phyloP scores from a whole-genome alignment of 2,329 filamentous ascomycete species.

The Monosporascus cannonballus region DNA sequence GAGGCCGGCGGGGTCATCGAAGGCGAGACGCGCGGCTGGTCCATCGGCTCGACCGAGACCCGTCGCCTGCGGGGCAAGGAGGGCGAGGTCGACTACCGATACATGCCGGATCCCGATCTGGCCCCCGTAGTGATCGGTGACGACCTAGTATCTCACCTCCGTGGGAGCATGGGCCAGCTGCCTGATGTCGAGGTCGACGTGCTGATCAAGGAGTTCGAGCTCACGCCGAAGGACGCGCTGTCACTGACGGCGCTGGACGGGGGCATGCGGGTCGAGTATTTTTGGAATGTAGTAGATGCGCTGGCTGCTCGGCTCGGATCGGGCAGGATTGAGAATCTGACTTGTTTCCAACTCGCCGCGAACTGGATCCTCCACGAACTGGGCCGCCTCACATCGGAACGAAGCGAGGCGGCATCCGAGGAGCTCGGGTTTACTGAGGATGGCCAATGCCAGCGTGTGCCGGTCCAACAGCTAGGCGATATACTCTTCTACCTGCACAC shows the following conservation, averaged over 20 bases:
- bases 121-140: conserved; percentile 68
- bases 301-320: conserved; percentile 23
- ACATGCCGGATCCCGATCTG: conserved; percentile 96
- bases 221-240: conserved; percentile 77
- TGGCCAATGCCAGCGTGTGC: conserved; percentile 42
- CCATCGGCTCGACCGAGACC: conserved; percentile 76
- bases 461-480: conserved; percentile 41
- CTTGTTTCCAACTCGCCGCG: conserved; percentile 41
- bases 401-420: conserved; percentile 25
- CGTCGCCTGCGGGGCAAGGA: conserved; percentile 83
- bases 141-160: conserved; percentile 62
- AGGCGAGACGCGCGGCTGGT: conserved; percentile 92
- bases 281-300: conserved; percentile 57
- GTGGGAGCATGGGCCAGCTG: conserved; percentile 56
- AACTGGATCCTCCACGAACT: conserved; percentile 74
- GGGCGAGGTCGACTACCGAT: conserved; percentile 94
- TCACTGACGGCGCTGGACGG: conserved; percentile 72
- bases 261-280: conserved; percentile 77
- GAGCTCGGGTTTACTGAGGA: conserved; percentile 33
- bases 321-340: conserved; percentile 17
- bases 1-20: conserved; percentile 68
- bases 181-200: conserved; percentile 65
- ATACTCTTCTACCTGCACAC: conserved; percentile 43
- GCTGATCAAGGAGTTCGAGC: conserved; percentile 56
- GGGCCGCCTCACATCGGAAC: conserved; percentile 57